phyloP scores from a whole-genome alignment of 73 alveolate genomes.

The Effrenium voratum region DNA sequence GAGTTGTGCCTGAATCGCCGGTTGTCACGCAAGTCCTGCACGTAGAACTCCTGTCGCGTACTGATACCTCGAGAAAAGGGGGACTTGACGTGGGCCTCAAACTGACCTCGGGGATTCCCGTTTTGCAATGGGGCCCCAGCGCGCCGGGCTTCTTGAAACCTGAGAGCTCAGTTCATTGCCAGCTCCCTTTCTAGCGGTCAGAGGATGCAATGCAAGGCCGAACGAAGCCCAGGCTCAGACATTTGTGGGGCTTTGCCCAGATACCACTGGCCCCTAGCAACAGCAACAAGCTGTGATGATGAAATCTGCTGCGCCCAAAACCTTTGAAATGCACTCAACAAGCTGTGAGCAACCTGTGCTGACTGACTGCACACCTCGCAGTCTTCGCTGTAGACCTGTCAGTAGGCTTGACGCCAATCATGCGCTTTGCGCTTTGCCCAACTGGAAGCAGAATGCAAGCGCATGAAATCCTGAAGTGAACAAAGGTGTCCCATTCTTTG shows the following conservation, averaged over 20 bases:
- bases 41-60: conserved; percentile 23
- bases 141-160: too few species aligned
- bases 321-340: too few species aligned
- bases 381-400: conserved; percentile 58
- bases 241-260: background rate
- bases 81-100: too few species aligned
- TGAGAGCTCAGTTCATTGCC: too few species aligned
- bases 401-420: too few species aligned
- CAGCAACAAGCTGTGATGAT: background rate
- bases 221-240: too few species aligned
- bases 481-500: background rate
- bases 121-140: too few species aligned
- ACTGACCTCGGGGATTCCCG: too few species aligned
- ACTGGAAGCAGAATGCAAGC: background rate
- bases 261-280: background rate
- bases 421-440: background rate
- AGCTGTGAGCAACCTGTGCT: too few species aligned
- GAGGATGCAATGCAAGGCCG: too few species aligned
- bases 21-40: conserved; percentile 55
- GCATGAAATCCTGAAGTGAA: background rate
- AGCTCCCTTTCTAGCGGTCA: too few species aligned
- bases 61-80: too few species aligned
- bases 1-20: conserved; percentile 21
- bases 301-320: background rate
- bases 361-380: conserved; percentile 59